Evolutionary conservation across 768 basidiomycete genomes (phyloP), one percentile per base, ranked within the genome.

Genomic region (Leccinum uliginosum): DNA sequence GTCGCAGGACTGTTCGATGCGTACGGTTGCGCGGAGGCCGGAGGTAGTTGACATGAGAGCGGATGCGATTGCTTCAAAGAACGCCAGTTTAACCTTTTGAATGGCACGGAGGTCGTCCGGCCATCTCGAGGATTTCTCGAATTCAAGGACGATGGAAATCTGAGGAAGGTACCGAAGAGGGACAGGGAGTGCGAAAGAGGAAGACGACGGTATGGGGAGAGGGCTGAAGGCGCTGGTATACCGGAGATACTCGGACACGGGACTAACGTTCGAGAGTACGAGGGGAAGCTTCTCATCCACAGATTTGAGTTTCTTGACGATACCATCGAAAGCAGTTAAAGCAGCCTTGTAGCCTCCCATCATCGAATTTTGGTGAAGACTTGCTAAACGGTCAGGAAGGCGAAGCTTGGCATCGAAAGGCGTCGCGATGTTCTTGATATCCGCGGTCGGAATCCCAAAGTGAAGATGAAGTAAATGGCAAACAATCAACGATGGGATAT

Each of bases 81-180:
- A 89, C 0, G 95, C 96, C 1, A 96, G 76, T 70, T 98, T 98
- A 71, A 93, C 87, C 60, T 92, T 92, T 70, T 97, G 96, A 48
- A 98, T 89, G 0, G 94, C 93, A 17, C 78, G 80, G 4, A 98
- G 79, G 61, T 98, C 93, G 65, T 98, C 95, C 0, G 97, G 96
- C 97, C 97, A 99, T 59, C 83, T 83, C 0, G 87, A 85, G 0
- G 93, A 96, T 59, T 87, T 89, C 68, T 98, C 96, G 64, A 98
- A 97, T 69, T 95, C 89, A 30, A 98, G 72, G 23, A 93, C 70
- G 49, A 93, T 74, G 14, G 89, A 82, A 60, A 93, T 88, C 3
- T 82, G 78, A 0, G 86, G 82, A 12, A 87, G 67, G 66, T 87
- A 89, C 10, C 83, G 81, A 10, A 89, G 83, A 53, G 82, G 82